Evolutionary conservation across 371 early-diverging fungal genomes (phyloP).

Genomic region (Syncephalastrum sp.): DNA sequence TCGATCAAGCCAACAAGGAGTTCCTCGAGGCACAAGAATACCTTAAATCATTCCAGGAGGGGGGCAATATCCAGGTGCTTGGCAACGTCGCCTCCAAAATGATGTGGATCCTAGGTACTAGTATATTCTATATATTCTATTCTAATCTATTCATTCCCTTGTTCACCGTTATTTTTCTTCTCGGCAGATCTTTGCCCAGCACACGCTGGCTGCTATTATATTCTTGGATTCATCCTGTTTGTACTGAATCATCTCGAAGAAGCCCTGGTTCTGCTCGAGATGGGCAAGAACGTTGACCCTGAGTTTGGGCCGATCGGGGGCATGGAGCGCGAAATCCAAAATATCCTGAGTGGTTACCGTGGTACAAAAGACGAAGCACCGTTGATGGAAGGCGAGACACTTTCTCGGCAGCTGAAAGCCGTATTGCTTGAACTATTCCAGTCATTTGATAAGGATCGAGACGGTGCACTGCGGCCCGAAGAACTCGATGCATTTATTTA

Average conservation of each 20-base stretch:
- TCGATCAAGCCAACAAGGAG: slow-evolving; percentile 44
- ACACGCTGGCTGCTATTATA: slow-evolving; percentile 58
- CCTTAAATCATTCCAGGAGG: slow-evolving; percentile 44
- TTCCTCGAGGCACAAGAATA: slow-evolving; percentile 42
- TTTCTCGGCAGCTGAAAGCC: slow-evolving; percentile 40
- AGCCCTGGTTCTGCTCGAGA: slow-evolving; percentile 47
- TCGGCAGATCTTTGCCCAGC: slow-evolving; percentile 48
- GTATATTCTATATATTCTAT: neutral
- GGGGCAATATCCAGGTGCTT: slow-evolving; percentile 41
- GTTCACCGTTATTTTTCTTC: neutral
- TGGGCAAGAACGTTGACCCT: slow-evolving; percentile 52
- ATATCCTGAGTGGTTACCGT: slow-evolving; percentile 42
- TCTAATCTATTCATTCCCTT: neutral
- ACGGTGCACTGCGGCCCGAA: slow-evolving; percentile 42
- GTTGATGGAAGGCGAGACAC: slow-evolving; percentile 36
- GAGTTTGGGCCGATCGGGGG: slow-evolving; percentile 52
- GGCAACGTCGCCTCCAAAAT: slow-evolving; percentile 51
- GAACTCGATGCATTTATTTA: slow-evolving; percentile 56
- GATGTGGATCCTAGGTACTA: slow-evolving; percentile 52
- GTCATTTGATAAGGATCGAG: slow-evolving; percentile 53
- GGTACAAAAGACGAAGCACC: slow-evolving; percentile 37
- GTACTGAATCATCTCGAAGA: slow-evolving; percentile 51
- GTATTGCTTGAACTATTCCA: slow-evolving; percentile 51
- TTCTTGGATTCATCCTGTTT: slow-evolving; percentile 52
- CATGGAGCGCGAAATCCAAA: slow-evolving; percentile 51